Conservation (phyloP, 495 filamentous ascomycete species). For the Astrothelium subdiscretum region DNA sequence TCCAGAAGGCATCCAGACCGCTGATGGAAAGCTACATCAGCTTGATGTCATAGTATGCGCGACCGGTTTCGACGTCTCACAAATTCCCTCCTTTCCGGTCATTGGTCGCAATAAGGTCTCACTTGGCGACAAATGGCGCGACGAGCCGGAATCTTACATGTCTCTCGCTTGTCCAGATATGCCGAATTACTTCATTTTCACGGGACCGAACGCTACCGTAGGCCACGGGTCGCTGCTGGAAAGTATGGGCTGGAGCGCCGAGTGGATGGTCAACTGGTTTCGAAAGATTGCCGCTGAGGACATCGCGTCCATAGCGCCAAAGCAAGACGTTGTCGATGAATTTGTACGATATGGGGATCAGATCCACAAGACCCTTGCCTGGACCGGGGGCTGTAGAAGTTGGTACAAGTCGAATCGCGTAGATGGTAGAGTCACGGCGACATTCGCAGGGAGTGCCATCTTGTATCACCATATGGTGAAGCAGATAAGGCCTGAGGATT, state of each 20-base stretch:
- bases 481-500: slow-evolving; percentile 15
- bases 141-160: slow-evolving; percentile 21
- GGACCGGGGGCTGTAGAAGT: slow-evolving; percentile 18
- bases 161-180: slow-evolving; percentile 18
- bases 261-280: slow-evolving; percentile 15
- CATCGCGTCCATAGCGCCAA: slow-evolving; percentile 7
- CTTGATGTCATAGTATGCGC: slow-evolving; percentile 14
- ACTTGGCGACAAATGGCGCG: slow-evolving; percentile 21
- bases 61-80: slow-evolving; percentile 15
- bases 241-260: slow-evolving; percentile 11
- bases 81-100: slow-evolving; percentile 20
- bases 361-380: slow-evolving; percentile 17
- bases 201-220: slow-evolving; percentile 14
- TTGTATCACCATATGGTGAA: slow-evolving; percentile 16
- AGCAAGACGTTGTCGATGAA: slow-evolving; percentile 17
- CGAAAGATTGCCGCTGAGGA: slow-evolving; percentile 16
- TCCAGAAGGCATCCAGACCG: slow-evolving; percentile 33
- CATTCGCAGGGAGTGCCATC: slow-evolving; percentile 14
- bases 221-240: slow-evolving; percentile 14
- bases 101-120: slow-evolving; percentile 19
- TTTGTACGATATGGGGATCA: slow-evolving; percentile 16
- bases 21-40: slow-evolving; percentile 30
- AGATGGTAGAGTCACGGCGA: slow-evolving; percentile 18
- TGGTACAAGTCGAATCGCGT: slow-evolving; percentile 18
- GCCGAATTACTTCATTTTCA: slow-evolving; percentile 18